Conservation (phyloP, 371 early-diverging fungal species). For the Rhizopus microsporus region DNA sequence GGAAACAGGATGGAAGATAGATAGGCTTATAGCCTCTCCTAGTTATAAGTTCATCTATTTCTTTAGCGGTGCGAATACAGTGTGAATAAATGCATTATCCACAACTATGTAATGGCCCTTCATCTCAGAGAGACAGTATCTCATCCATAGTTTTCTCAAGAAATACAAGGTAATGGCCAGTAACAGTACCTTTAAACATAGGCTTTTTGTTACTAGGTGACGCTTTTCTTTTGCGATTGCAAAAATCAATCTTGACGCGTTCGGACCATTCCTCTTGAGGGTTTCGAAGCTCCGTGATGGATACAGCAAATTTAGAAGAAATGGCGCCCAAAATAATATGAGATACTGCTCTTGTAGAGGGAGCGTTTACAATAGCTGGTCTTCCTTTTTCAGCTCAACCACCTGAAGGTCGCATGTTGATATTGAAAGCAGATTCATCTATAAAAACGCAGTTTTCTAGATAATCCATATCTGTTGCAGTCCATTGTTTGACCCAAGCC, state of each 20-base stretch:
- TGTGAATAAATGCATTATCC: slow-evolving; percentile 23
- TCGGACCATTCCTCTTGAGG: slow-evolving; percentile 13
- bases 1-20: slow-evolving; percentile 17
- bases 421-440: slow-evolving; percentile 22
- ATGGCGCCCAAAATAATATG: slow-evolving; percentile 21
- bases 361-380: slow-evolving; percentile 22
- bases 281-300: slow-evolving; percentile 8
- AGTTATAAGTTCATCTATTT: slow-evolving; percentile 18
- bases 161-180: slow-evolving; percentile 22
- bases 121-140: slow-evolving; percentile 20
- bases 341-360: slow-evolving; percentile 19
- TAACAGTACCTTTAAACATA: slow-evolving; percentile 14
- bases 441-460: slow-evolving; percentile 17
- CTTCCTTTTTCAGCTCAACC: slow-evolving; percentile 18
- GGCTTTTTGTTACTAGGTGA: slow-evolving; percentile 6
- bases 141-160: slow-evolving; percentile 27
- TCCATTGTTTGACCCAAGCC: slow-evolving; percentile 14
- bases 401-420: slow-evolving; percentile 21
- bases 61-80: too few species aligned
- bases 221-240: slow-evolving; percentile 12
- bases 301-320: slow-evolving; percentile 22
- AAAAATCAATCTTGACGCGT: slow-evolving; percentile 9
- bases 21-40: slow-evolving; percentile 19
- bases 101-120: slow-evolving; percentile 25
- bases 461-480: slow-evolving; percentile 13